Conservation (phyloP, 768 basidiomycete species). For the Leccinellum rugosiceps region DNA sequence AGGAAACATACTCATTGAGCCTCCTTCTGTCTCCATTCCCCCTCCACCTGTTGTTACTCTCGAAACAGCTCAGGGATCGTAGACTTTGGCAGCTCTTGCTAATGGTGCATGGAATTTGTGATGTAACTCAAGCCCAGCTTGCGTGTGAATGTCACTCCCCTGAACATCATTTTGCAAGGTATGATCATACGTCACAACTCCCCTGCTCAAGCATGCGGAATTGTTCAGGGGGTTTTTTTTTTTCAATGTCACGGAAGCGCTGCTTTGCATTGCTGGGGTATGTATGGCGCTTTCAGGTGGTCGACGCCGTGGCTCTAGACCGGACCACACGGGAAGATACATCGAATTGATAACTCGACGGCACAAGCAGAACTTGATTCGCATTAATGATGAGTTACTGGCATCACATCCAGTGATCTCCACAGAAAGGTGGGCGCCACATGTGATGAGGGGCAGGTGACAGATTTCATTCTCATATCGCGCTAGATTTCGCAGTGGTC, state of each 20-base stretch:
- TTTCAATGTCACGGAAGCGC: neutral
- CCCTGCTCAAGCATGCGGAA: too few species aligned
- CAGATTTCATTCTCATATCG: neutral
- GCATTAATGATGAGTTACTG: neutral
- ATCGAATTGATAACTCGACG: too few species aligned
- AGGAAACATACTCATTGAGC: constrained; percentile 59
- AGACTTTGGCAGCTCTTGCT: neutral
- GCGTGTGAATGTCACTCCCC: neutral
- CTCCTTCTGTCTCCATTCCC: constrained; percentile 15
- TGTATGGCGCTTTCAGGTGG: neutral
- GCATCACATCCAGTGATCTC: neutral
- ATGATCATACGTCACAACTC: too few species aligned
- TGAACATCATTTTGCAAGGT: too few species aligned
- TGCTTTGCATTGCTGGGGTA: neutral
- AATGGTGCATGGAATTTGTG: constrained; percentile 5
- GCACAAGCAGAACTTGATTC: neutral
- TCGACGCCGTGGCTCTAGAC: too few species aligned
- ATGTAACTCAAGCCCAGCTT: neutral
- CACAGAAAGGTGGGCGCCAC: neutral
- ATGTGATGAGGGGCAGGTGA: too few species aligned
- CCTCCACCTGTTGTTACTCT: constrained; percentile 11
- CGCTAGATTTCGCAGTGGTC: neutral
- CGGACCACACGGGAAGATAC: too few species aligned
- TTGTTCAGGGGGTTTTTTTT: neutral
- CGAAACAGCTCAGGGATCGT: constrained; percentile 11